A percentile compares a stretch with the other conserved stretches of the same genome.
phyloP scores from a whole-genome alignment of 1,284 basidiomycete genomes.

The Xanthoconium separans region DNA sequence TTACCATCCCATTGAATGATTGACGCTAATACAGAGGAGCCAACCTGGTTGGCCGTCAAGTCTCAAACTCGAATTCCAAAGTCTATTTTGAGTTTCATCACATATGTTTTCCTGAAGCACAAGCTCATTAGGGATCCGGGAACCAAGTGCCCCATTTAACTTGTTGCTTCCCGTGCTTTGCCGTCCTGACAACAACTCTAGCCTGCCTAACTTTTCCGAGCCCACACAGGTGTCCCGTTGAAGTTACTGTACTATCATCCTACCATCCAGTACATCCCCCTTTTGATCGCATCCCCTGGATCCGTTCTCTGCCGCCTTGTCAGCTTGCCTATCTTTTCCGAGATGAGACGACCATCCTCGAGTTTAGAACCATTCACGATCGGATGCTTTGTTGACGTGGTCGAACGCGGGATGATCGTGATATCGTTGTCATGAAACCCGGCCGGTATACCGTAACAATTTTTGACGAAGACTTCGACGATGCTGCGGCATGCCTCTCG shows the following conservation, averaged over 20 bases:
- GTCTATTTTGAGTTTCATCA: not conserved
- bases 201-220: no score
- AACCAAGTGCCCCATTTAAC: no score
- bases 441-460: no score
- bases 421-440: not conserved
- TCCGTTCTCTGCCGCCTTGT: not conserved
- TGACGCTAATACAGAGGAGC: not conserved
- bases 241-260: not conserved
- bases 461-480: no score
- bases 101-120: not conserved
- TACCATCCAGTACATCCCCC: no score
- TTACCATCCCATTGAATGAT: not conserved
- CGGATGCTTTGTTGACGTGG: not conserved
- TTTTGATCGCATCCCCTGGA: no score
- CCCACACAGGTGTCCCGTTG: not conserved
- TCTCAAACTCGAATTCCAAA: not conserved
- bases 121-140: no score
- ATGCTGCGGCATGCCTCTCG: no score
- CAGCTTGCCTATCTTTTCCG: not conserved
- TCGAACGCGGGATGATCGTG: not conserved
- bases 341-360: not conserved
- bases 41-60: not conserved
- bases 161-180: no score
- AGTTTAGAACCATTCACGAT: not conserved
- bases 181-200: no score